Evolutionary conservation across 345 rosid genomes (phyloP).

Genomic region (Pistacia integerrima): DNA sequence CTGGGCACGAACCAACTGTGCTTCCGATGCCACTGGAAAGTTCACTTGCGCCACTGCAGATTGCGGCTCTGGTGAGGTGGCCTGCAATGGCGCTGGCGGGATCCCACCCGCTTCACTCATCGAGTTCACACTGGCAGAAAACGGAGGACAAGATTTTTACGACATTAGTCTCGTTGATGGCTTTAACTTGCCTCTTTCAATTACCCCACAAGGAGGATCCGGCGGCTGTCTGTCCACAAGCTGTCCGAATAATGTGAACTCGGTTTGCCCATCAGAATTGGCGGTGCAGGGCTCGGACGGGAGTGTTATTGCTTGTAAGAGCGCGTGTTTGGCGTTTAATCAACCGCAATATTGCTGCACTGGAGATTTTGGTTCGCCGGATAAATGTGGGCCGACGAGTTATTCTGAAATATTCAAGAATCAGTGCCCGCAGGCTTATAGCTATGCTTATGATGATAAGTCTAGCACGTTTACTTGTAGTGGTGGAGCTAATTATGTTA

Average conservation of each 20-base stretch:
- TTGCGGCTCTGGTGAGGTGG: slow-evolving; percentile 47
- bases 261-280: slow-evolving; percentile 46
- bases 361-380: slow-evolving; percentile 24
- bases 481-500: slow-evolving; percentile 38
- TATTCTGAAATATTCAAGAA: slow-evolving; percentile 49
- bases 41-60: slow-evolving; percentile 49
- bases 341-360: slow-evolving; percentile 49
- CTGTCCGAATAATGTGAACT: slow-evolving; percentile 38
- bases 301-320: slow-evolving; percentile 43
- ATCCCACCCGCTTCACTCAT: slow-evolving; percentile 42
- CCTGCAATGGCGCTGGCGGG: slow-evolving; percentile 38
- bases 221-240: slow-evolving; percentile 22
- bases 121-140: slow-evolving; percentile 36
- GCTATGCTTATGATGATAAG: slow-evolving; percentile 52
- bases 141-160: slow-evolving; percentile 35
- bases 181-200: slow-evolving; percentile 41
- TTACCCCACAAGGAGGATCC: slow-evolving; percentile 35
- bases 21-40: slow-evolving; percentile 26
- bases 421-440: slow-evolving; percentile 63
- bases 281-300: slow-evolving; percentile 27
- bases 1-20: slow-evolving; percentile 58
- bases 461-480: slow-evolving; percentile 42
- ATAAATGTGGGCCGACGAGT: slow-evolving; percentile 38
- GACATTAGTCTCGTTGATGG: slow-evolving; percentile 54
- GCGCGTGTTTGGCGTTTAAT: slow-evolving; percentile 40